Evolutionary conservation across 2,329 filamentous ascomycete genomes (phyloP).

Genomic region (Aspergillus ustus): DNA sequence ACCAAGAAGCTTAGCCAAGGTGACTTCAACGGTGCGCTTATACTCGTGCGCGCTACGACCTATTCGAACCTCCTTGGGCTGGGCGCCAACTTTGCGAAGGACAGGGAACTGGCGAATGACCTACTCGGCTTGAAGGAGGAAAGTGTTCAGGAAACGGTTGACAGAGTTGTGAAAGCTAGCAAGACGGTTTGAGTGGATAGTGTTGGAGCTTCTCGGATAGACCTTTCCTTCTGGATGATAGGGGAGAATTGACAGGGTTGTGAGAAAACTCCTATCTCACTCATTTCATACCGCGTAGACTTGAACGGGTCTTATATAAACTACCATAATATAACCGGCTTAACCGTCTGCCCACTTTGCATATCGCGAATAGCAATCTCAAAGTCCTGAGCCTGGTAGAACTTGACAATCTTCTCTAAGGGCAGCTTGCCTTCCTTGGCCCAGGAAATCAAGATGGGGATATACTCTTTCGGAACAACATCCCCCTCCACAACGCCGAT

Average conservation of each 20-base stretch:
- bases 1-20: constrained; percentile 26
- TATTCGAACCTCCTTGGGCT: constrained; percentile 26
- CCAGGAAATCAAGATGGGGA: constrained; percentile 57
- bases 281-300: too few species aligned
- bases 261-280: too few species aligned
- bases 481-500: constrained; percentile 56
- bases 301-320: background rate
- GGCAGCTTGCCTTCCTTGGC: constrained; percentile 54
- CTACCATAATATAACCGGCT: constrained; percentile 37
- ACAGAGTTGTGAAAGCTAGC: constrained; percentile 8
- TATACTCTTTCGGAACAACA: constrained; percentile 43
- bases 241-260: too few species aligned
- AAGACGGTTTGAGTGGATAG: too few species aligned
- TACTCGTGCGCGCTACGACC: constrained; percentile 27
- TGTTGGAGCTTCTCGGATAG: too few species aligned
- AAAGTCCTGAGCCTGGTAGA: constrained; percentile 44
- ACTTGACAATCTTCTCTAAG: constrained; percentile 51
- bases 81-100: constrained; percentile 30
- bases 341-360: constrained; percentile 33
- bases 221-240: too few species aligned
- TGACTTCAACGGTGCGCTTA: constrained; percentile 30
- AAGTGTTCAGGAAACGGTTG: constrained; percentile 26
- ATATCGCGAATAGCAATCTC: constrained; percentile 33
- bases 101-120: constrained; percentile 27
- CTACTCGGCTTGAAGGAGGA: constrained; percentile 29